A percentile compares a stretch with the other conserved stretches of the same genome.
Evolutionary conservation across 768 basidiomycete species (phyloP).

Genomic region (Amanita rubescens): DNA sequence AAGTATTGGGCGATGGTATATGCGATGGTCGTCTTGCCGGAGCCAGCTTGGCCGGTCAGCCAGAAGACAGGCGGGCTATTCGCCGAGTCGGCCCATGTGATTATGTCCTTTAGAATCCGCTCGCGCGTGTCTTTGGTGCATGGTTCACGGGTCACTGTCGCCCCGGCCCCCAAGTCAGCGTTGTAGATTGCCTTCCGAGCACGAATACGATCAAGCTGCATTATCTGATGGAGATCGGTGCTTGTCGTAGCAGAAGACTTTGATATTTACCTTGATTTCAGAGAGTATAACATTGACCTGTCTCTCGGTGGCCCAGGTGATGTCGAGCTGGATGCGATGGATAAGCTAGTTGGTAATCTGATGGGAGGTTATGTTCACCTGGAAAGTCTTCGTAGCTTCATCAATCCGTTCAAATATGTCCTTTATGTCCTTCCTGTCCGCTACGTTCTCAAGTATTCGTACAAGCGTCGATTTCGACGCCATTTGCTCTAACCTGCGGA

Average conservation of each 20-base stretch:
- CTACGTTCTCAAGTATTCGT: constrained; percentile 9
- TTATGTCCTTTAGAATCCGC: constrained; percentile 15
- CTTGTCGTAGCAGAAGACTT: neutral
- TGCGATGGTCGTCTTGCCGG: constrained; percentile 21
- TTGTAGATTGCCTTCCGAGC: constrained; percentile 5
- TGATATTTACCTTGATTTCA: neutral
- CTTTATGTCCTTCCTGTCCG: constrained; percentile 6
- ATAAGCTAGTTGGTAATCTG: neutral
- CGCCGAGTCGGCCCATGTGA: constrained; percentile 16
- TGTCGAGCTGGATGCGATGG: neutral
- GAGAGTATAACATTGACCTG: neutral
- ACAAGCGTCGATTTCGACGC: neutral
- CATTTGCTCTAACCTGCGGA: neutral
- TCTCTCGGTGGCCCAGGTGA: neutral
- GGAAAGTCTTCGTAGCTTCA: constrained; percentile 11
- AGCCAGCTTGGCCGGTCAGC: constrained; percentile 7
- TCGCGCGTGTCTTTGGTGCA: constrained; percentile 22
- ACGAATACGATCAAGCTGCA: neutral
- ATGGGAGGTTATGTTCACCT: constrained; percentile 4
- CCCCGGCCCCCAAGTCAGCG: constrained; percentile 2
- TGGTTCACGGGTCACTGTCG: constrained; percentile 4
- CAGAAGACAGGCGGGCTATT: constrained; percentile 11
- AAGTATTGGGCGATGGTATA: constrained; percentile 16
- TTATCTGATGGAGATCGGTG: neutral
- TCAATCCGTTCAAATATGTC: constrained; percentile 4